Base-by-base conservation (phyloP, 2,329 filamentous ascomycete species). In the Arthrobotrys sinensis region DNA sequence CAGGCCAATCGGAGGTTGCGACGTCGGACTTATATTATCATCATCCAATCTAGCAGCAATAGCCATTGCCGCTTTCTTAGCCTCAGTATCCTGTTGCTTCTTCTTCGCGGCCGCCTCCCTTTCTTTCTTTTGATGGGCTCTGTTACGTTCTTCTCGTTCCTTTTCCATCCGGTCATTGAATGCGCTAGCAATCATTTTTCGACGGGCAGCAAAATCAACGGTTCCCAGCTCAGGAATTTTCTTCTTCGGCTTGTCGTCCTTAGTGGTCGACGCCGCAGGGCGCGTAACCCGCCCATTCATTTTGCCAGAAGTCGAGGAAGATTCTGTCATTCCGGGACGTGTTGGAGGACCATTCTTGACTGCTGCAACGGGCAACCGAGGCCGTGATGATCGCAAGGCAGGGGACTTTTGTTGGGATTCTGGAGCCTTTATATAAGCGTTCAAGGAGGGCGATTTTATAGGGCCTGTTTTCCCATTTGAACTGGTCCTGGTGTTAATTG, bases 151-250 rank as follows among this genome's bases (percentile, higher is more conserved):
- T 88, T 90, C 82, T 92, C 81, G 86, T 91, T 82, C 93, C 91
- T 80, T 78, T 34, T 91, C 89, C 57, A 96, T 90, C n/a, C 92
- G 93, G 83, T 92, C 93, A 81, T 90, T 94, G 84, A 96, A 95
- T 12, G 93, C 93, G 71, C 93, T 89, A 81, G 94, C 91, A 81
- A 97, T 96, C 78, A 91, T 90, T 82, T 93, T 91, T 81, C 94
- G 88, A 63, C 93, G 89, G 80, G 93, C 92, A 76, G 92, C 93
- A 83, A 96, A 96, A 84, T 97, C 93, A 65, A 96, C 92, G 76
- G 91, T 91, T 0, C 91, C 91, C 75, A 94, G 82, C 81, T 90
- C 88, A n/a, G 88, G 88, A 38, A 89, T 86, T 80, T 81, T 82
- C 85, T 86, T 80, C 85, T 85, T 77, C 83, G 83, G 66, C 83